A percentile compares a stretch with the other conserved stretches of the same genome.
These are phyloP conservation scores for Arthrobotrys entomopaga DNA, from an alignment of 2,329 filamentous ascomycete species.

Conservation along the genomic window DNA sequence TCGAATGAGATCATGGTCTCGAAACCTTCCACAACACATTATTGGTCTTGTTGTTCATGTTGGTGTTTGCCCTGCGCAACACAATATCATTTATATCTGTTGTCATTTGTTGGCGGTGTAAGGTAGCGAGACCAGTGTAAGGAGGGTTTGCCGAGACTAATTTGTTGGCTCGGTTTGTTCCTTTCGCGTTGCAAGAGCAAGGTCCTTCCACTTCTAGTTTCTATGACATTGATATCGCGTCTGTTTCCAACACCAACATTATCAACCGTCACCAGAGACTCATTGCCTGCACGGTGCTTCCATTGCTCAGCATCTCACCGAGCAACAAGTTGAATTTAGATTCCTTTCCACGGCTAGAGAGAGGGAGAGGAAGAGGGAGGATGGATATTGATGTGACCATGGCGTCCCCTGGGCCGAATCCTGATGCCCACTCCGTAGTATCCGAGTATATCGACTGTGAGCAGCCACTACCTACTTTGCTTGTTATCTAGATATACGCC, in stretches of 20 bases:
- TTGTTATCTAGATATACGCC: neutral
- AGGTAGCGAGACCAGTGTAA: too few relatives aligned
- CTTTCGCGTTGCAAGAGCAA: too few relatives aligned
- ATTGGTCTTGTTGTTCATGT: too few relatives aligned
- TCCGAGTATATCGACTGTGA: slow-evolving; percentile 53
- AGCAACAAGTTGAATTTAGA: neutral
- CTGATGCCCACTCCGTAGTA: slow-evolving; percentile 43
- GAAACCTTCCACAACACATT: too few relatives aligned
- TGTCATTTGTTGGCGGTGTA: too few relatives aligned
- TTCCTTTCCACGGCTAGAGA: neutral
- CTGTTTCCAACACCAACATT: neutral
- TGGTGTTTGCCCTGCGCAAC: too few relatives aligned
- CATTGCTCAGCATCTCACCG: neutral
- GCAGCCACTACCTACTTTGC: neutral
- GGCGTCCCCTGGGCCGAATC: slow-evolving; percentile 19
- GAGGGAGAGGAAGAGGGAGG: neutral
- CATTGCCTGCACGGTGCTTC: neutral
- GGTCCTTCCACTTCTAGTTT: neutral
- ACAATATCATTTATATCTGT: too few relatives aligned
- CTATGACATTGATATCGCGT: neutral
- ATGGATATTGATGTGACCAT: slow-evolving; percentile 26
- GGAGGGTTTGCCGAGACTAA: too few relatives aligned
- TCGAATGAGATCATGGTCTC: too few relatives aligned
- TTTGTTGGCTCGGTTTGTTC: too few relatives aligned
- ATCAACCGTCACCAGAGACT: too few relatives aligned